Evolutionary conservation across 345 rosid species (phyloP).

Genomic region (Salix udensis): DNA sequence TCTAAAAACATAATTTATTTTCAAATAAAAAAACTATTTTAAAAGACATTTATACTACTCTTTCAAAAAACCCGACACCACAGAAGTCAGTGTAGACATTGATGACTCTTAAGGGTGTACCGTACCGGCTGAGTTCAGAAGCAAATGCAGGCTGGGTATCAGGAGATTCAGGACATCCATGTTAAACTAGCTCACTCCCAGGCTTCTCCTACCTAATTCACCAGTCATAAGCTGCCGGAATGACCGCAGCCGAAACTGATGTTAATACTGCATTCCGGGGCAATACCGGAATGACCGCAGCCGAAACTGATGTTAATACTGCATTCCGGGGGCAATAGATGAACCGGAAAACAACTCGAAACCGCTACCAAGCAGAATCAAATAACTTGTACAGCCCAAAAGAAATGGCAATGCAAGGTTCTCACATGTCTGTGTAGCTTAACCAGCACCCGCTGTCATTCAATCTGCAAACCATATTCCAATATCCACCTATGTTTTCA

Average conservation of each 20-base stretch:
- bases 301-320: too few relatives aligned
- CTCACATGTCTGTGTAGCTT: neutral
- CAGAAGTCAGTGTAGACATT: too few relatives aligned
- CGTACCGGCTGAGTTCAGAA: neutral
- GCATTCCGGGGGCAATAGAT: too few relatives aligned
- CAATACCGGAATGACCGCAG: too few relatives aligned
- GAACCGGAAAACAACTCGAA: too few relatives aligned
- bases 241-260: too few relatives aligned
- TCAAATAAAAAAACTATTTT: too few relatives aligned
- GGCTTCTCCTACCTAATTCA: neutral
- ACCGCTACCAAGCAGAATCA: neutral
- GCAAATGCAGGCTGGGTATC: neutral
- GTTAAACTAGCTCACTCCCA: neutral
- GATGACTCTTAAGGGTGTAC: neutral
- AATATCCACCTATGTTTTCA: slow-evolving; percentile 10
- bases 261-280: too few relatives aligned
- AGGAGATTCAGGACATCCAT: neutral
- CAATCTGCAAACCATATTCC: neutral
- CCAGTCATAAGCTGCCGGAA: neutral
- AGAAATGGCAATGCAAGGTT: neutral
- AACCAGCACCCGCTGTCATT: neutral
- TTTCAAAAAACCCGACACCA: too few relatives aligned
- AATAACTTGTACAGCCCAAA: neutral
- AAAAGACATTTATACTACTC: too few relatives aligned
- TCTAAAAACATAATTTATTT: too few relatives aligned